Base-by-base conservation (phyloP, 139 green algal genomes). In the Micractinium sp. region DNA sequence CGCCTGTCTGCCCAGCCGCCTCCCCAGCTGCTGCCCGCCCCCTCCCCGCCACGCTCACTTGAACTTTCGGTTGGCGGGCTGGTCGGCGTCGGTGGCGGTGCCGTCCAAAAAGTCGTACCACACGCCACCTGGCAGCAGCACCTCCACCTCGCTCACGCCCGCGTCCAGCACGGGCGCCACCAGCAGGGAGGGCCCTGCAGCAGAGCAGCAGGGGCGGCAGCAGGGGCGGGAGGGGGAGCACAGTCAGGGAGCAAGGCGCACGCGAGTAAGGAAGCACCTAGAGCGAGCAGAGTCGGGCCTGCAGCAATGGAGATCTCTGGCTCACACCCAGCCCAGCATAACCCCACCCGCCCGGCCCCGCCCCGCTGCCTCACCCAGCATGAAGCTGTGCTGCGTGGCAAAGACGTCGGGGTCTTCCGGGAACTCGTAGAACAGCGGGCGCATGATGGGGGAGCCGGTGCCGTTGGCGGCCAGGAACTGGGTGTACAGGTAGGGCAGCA, bases 401-500 rank as follows among this genome's bases (percentile, higher is more conserved):
- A 94, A 95, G 12, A 89, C 78, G 0, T 87, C 81, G 63, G 86
- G 41, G 53, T 97, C 90, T 13, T 94, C 82, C 0, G 97, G 97
- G 93, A 99, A 99, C 89, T 99, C 98, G 80, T 96, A 98, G 95
- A 95, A 99, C 71, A 99, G 88, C 0, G 98, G 98, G 14, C 97
- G 94, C 94, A 99, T 95, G 39, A 99, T 88, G 69, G 97, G 97
- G 27, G 88, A 83, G 69, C 98, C 97, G 1, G 92, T 95, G 29
- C 93, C 89, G 92, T 98, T 97, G 56, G 96, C 95, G 47, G 95
- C 88, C 67, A 94, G 92, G 94, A 99, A 99, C 15, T 98, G 92
- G 14, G 97, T 99, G 95, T 99, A 99, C 7, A 99, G 92, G 94
- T 99, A 99, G 25, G 98, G 98, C 91, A 99, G 93, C 85, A 99